Evolutionary conservation across 2,329 filamentous ascomycete species (phyloP).

Genomic region (Exophiala viscosa): DNA sequence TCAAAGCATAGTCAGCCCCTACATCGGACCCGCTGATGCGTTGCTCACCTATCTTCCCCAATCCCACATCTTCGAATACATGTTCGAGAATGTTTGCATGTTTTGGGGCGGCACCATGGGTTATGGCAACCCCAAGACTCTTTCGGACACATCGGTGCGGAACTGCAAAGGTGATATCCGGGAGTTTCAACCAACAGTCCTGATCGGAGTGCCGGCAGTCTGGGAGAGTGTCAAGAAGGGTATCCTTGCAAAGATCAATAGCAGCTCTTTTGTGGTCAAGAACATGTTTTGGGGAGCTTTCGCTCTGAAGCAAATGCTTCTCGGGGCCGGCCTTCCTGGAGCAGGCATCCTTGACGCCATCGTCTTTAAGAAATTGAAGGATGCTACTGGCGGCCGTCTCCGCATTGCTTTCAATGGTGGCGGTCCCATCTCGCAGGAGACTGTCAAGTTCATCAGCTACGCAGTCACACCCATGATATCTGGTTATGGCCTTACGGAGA

Average conservation of each 20-base stretch:
- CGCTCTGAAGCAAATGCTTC: slow-evolving; percentile 59
- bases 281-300: slow-evolving; percentile 73
- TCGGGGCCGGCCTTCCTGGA: slow-evolving; percentile 54
- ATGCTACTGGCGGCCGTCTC: slow-evolving; percentile 81
- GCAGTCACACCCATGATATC: slow-evolving; percentile 90
- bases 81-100: slow-evolving; percentile 86
- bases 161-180: slow-evolving; percentile 93
- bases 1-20: slow-evolving; percentile 69
- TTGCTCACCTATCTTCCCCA: slow-evolving; percentile 89
- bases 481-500: slow-evolving; percentile 94
- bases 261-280: slow-evolving; percentile 64
- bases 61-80: slow-evolving; percentile 94
- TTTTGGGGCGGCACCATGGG: slow-evolving; percentile 90
- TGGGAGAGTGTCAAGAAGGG: slow-evolving; percentile 99
- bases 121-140: slow-evolving; percentile 84
- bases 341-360: slow-evolving; percentile 70
- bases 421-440: slow-evolving; percentile 82
- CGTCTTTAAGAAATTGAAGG: slow-evolving; percentile 88
- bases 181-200: slow-evolving; percentile 81
- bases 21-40: slow-evolving; percentile 71
- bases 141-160: slow-evolving; percentile 78
- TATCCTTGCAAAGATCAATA: slow-evolving; percentile 73
- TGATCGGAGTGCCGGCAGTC: slow-evolving; percentile 92
- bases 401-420: slow-evolving; percentile 93
- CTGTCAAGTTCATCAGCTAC: slow-evolving; percentile 85